A percentile compares a stretch with the other conserved stretches of the same genome.
Evolutionary conservation across 805 yeast species (phyloP).

Genomic region (Candida yuanshanica): DNA sequence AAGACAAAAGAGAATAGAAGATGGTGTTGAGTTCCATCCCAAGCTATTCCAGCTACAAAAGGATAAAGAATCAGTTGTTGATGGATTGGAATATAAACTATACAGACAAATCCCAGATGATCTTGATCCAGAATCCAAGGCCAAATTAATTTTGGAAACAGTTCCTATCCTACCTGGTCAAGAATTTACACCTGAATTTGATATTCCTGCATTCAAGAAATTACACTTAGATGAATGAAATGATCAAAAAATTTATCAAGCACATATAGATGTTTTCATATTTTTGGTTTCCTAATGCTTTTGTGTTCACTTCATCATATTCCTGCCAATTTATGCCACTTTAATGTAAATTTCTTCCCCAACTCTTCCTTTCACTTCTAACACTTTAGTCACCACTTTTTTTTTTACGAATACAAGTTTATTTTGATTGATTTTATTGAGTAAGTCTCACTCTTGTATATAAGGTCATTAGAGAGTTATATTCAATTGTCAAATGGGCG

Average conservation of each 20-base stretch:
- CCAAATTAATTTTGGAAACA: slow-evolving; percentile 50
- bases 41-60: slow-evolving; percentile 56
- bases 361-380: too few species aligned
- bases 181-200: slow-evolving; percentile 54
- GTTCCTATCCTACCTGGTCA: slow-evolving; percentile 88
- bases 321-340: too few species aligned
- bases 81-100: slow-evolving; percentile 56
- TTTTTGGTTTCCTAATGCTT: too few species aligned
- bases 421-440: neutral
- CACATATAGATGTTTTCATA: too few species aligned
- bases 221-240: slow-evolving; percentile 13
- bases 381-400: too few species aligned
- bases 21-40: slow-evolving; percentile 78
- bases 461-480: neutral
- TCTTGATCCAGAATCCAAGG: slow-evolving; percentile 47
- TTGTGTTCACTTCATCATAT: too few species aligned
- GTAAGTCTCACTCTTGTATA: too few species aligned
- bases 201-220: slow-evolving; percentile 63
- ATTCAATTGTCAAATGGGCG: neutral
- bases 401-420: neutral
- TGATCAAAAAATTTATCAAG: neutral
- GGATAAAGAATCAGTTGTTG: slow-evolving; percentile 22
- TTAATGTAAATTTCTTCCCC: too few species aligned
- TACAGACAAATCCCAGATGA: slow-evolving; percentile 57
- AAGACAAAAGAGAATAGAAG: slow-evolving; percentile 70